Evolutionary conservation across 768 basidiomycete species (phyloP), one percentile per base, ranked within the genome.

Genomic region (Coprinellus micaceus): DNA sequence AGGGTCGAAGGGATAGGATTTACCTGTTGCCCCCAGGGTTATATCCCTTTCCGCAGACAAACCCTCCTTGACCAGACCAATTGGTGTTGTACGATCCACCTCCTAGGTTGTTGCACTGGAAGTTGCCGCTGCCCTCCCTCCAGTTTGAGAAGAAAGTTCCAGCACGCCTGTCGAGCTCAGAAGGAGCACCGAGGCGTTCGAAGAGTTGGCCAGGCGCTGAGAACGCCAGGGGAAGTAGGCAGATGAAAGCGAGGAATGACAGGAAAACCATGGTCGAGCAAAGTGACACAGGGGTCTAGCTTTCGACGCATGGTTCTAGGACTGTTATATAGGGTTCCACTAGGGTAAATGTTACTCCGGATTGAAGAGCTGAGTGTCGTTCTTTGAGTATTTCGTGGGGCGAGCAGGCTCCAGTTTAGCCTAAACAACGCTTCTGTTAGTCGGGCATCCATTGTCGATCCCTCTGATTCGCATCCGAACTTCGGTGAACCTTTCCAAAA

Each of bases 11-110:
- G 39, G 9, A n/a, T 17, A 36, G 10, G 37, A 61, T 64, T 59
- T 55, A 70, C 69, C 60, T 58, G 40, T 56, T 58, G 22, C 71
- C 64, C 53, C 75, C 75, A n/a, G 72, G 67, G 30, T 68, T 71
- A 71, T 73, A 76, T 21, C 73, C 73, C 53, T 60, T 54, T 57
- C 62, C 62, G 15, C 56, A 59, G 29, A 63, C 60, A 19, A 63
- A 28, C 2, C 47, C 28, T 3, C 47, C 47, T 59, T 66, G 63
- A 3, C 63, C 60, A 6, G 58, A 60, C 74, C 74, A 76, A 13
- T 59, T 62, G 37, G 74, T 55, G 53, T 59, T 63, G 62, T 76
- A 76, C 53, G 66, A 53, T 17, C 72, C 73, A 41, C 59, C 63
- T 9, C 60, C 62, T 57, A 69, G 71, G 46, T 67, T 68, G 64